Conservation (phyloP, 805 yeast genomes). For the Candida taoyuanica region DNA sequence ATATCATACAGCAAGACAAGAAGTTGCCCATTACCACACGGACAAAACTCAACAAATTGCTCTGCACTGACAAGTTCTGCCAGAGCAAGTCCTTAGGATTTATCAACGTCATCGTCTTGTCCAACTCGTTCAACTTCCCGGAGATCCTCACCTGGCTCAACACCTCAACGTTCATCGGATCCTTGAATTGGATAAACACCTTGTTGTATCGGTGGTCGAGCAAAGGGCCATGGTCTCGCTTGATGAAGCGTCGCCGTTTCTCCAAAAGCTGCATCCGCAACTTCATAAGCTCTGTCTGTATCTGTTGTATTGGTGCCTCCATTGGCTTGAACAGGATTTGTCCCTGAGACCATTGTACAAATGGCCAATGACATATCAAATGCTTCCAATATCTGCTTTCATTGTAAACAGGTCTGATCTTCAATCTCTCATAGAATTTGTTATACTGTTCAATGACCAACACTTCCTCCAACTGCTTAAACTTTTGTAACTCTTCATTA, state of each 20-base stretch:
- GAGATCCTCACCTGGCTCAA: constrained; percentile 56
- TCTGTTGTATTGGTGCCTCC: neutral
- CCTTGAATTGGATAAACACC: constrained; percentile 59
- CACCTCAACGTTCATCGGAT: constrained; percentile 53
- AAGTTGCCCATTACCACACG: constrained; percentile 42
- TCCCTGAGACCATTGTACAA: neutral
- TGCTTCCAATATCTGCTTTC: no score
- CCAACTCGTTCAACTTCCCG: constrained; percentile 38
- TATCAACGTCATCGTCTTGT: constrained; percentile 44
- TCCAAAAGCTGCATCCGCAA: constrained; percentile 6
- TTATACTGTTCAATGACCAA: constrained; percentile 33
- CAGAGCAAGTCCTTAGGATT: constrained; percentile 70
- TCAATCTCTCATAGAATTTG: constrained; percentile 10
- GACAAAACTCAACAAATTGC: constrained; percentile 32
- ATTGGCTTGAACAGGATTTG: neutral
- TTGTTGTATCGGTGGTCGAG: constrained; percentile 33
- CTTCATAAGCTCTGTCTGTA: neutral
- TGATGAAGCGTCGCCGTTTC: constrained; percentile 13
- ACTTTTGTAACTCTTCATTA: constrained; percentile 26
- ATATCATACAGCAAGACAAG: constrained; percentile 44
- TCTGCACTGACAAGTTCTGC: constrained; percentile 48
- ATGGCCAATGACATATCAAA: no score
- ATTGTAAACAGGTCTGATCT: constrained; percentile 1
- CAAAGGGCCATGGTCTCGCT: constrained; percentile 22
- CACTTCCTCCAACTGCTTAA: constrained; percentile 36